Evolutionary conservation across 371 early-diverging fungal genomes (phyloP), one percentile per base, ranked within the genome.

Genomic region (Mucor piriformis): DNA sequence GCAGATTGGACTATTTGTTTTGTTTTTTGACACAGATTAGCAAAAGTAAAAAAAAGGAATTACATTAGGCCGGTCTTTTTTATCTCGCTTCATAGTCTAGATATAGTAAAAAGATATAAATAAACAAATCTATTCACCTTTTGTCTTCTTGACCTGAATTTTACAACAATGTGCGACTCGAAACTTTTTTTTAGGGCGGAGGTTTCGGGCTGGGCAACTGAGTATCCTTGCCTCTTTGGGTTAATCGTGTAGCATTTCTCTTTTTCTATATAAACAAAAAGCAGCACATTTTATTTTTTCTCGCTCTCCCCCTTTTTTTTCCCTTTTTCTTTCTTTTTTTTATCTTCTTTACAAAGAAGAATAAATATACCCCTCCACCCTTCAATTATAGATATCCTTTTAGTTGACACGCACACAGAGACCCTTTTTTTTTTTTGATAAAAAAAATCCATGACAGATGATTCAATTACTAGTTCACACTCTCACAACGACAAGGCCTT

Each of bases 381-480:
- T 13, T 38, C n/a, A 20, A 25, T 58, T 20, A 27, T 58, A 38
- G 29, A 50, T 35, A 32, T 8, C 7, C 35, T 11, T 11, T 27
- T 21, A 34, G 13, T 27, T 18, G 24, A 37, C 11, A 20, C n/a
- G n/a, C n/a, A n/a, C n/a, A n/a, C n/a, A 12, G 20, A 23, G 24
- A 21, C 24, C 24, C n/a, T 37, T 20, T 33, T 16, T 25, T 32
- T 33, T 34, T 15, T 37, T 18, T 49, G n/a, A 34, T 18, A 35
- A 50, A 24, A 25, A 20, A 24, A n/a, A 18, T 52, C 25, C 57
- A 63, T 63, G 63, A 16, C 48, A 51, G 47, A 63, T 57, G 63
- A 57, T 46, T 18, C 32, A 34, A 11, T 20, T 29, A 34, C 32
- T 35, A 44, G 43, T 20, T 29, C 23, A 46, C 21, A 50, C 6